Evolutionary conservation across 2,329 filamentous ascomycete species (phyloP).

Genomic region (Trichoderma sp.): DNA sequence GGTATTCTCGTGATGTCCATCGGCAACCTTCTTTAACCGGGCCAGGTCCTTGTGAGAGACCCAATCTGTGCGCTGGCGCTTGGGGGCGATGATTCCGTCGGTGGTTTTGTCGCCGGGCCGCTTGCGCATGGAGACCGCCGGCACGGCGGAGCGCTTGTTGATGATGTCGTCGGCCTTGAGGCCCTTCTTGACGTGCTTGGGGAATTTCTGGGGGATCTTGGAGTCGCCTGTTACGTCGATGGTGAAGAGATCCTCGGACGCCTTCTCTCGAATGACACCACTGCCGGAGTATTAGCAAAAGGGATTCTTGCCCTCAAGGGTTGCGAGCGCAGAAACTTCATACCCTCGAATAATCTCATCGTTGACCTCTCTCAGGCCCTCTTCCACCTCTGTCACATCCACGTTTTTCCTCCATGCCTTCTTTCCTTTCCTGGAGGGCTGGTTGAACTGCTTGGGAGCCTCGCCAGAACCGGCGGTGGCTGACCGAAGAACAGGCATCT

Average conservation of each 20-base stretch:
- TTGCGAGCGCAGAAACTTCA: conserved; percentile 21
- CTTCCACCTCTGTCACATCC: conserved; percentile 80
- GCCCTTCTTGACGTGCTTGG: conserved; percentile 67
- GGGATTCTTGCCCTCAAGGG: background rate
- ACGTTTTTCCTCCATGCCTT: conserved; percentile 99
- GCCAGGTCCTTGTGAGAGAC: conserved; percentile 81
- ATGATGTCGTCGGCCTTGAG: conserved; percentile 93
- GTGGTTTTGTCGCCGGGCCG: conserved; percentile 66
- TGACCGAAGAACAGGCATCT: conserved; percentile 54
- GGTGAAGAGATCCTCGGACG: conserved; percentile 78
- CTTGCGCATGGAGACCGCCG: conserved; percentile 76
- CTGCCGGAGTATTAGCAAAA: conserved; percentile 43
- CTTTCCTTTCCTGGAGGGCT: conserved; percentile 94
- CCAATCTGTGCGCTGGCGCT: conserved; percentile 74
- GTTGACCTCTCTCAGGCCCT: conserved; percentile 78
- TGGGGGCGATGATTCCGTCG: conserved; percentile 69
- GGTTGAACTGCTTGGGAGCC: conserved; percentile 76
- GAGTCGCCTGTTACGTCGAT: conserved; percentile 73
- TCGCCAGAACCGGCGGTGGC: conserved; percentile 45
- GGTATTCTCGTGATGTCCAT: conserved; percentile 60
- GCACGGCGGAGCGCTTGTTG: conserved; percentile 74
- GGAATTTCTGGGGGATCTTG: conserved; percentile 60
- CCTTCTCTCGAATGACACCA: conserved; percentile 80
- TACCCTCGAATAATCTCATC: conserved; percentile 91
- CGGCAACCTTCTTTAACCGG: conserved; percentile 73